Base-by-base conservation (phyloP, 352 stramenopile species). In the Globisporangium acanthophoron region DNA sequence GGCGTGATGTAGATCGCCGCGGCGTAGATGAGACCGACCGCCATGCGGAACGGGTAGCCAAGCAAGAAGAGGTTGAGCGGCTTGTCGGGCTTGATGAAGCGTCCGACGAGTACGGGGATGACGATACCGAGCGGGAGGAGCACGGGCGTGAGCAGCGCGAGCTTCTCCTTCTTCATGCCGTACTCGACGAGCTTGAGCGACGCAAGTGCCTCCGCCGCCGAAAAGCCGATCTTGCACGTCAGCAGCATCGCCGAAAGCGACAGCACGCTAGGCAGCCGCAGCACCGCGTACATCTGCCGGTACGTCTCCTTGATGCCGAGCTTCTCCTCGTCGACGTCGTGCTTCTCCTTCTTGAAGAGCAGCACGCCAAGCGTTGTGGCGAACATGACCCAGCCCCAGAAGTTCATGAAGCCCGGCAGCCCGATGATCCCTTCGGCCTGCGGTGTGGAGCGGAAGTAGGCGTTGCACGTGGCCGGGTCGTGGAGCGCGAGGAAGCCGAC, bases 401-500 rank as follows among this genome's bases (percentile, higher is more conserved):
- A 97, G 52, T 74, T 76, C 84, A 98, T 97, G 58, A 98, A 98
- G 1, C 74, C 76, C 0, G 83, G 76, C 43, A 98, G 64, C 27
- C 76, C 83, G 54, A 97, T 78, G 54, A 98, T 78, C 6, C 89
- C 89, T 56, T 88, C 66, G 44, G 85, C 67, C 47, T 85, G 58
- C 6, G 80, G 77, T 18, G 69, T 55, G 21, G 59, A 72, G 44
- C 87, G 88, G 35, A 98, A 80, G 67, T 96, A 97, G 39, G 72
- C 64, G 65, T 97, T 94, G 76, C 92, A 97, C 29, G 90, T 96
- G 6, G 70, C 80, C 1, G 87, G 73, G 69, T 99, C 95, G 67
- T 99, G 98, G 1, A 99, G 83, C 39, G 96, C 96, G 52, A 99
- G 74, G 78, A 99, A 99, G 40, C 97, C 97, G 24, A 99, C 96